Base-by-base conservation (phyloP, 2,329 filamentous ascomycete species). In the Rutstroemia sydowiana region DNA sequence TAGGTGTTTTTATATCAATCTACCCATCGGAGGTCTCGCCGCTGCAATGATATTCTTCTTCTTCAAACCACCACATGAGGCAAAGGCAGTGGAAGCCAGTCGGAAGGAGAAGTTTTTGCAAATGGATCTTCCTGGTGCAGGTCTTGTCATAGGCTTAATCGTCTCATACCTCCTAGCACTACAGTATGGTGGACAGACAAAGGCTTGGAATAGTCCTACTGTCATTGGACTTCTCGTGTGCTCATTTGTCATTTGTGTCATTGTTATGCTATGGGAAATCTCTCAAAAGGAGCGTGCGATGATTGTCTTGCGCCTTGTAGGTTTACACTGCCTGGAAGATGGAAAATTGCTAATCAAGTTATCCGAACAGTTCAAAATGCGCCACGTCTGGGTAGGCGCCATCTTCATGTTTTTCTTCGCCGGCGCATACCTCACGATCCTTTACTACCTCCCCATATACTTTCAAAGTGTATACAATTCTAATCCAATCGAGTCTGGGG, bases 81-180 rank as follows among this genome's bases (percentile, higher is more conserved):
- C 34, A 37, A n/a, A 14, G 14, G 13, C 10, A 37, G 5, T 37
- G n/a, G n/a, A 14, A 16, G 10, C 21, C 20, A 16, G 10, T 23
- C 14, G 39, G 4, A 59, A 62, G 5, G 71, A 76, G 58, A 75
- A 76, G 63, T 48, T 76, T 16, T 62, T 70, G 0, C 73, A 77
- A 57, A 72, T 78, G 66, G 76, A 78, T 55, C 66, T 72, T 3
- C 53, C 71, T 1, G 75, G 75, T 2, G 66, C 67, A 23, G 51
- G 61, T 13, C n/a, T n/a, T n/a, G 69, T 75, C 36, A 68, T 76
- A 43, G 73, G 71, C 3, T 68, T 71, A 3, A 63, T 75, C 16
- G 68, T 75, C 43, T n/a, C n/a, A n/a, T n/a, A n/a, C n/a, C 63
- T 75, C 36, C 63, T 75, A 5, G 73, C 71, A 34, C 58, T 75